Evolutionary conservation across 768 basidiomycete genomes (phyloP), one percentile per base, ranked within the genome.

Genomic region (Lactifluus hygrophoroides): DNA sequence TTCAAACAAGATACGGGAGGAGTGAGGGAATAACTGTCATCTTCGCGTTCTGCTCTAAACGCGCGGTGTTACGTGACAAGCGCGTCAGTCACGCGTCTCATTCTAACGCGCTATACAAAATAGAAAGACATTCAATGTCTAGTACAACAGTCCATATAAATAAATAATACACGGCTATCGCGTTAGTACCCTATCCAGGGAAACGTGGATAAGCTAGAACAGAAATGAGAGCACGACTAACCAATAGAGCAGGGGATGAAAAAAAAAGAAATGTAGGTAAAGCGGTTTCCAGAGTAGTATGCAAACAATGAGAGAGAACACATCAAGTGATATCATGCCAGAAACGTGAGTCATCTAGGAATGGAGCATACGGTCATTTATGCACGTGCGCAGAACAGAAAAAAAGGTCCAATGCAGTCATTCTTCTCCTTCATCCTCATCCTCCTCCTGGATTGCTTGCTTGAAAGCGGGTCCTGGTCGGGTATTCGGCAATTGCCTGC

Each of bases 371-470:
- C 21, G 16, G 34, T 59, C 58, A 54, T 46, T 50, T 37, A 28
- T 49, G 48, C 9, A 50, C 17, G 25, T 32, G 48, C 16, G 17
- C 28, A 38, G 34, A 55, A 49, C 16, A 38, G 2, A 56, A 48
- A 54, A 57, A 32, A 21, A 47, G 28, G 25, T 16, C 16, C 30
- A 3, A 17, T 42, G 21, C 16, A 40, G 14, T 61, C 32, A 58
- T 38, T 58, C 65, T 56, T 88, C 83, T 65, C 90, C 90, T 70
- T 90, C 90, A 21, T 77, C 90, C 69, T 91, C 90, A 64, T 92
- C 90, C 67, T 90, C 90, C 68, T 91, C 90, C 69, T 90, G 86
- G 55, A 90, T 90, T 5, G 86, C 71, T 62, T 84, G 81, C 65
- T 67, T 73, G 65, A 88, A 88, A 9, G 88, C 83, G 50, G 81